Base-by-base conservation (phyloP, 139 green algal species). In the Nannochloris sp. region DNA sequence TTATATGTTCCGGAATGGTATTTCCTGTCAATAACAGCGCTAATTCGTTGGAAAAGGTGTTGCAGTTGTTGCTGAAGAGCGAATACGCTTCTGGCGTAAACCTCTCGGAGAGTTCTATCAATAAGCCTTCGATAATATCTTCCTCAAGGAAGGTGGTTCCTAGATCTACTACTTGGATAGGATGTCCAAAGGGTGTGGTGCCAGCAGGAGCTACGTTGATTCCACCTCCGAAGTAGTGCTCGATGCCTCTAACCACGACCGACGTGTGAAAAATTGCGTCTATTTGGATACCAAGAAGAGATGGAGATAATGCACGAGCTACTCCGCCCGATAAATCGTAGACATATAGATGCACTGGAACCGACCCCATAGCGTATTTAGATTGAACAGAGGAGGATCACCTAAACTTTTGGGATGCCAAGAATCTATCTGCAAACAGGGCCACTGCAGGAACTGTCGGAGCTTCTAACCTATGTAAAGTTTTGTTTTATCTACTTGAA, bases 271-370 rank as follows among this genome's bases (percentile, higher is more conserved):
- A 92, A 7, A 92, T 64, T 12, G 65, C 85, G 3, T 88, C 80
- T 9, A 92, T 79, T 77, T 87, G 63, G 3, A 67, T 77, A 2
- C 88, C 88, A 12, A 96, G 67, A 10, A 96, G 55, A 61, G 79
- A 64, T 9, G 64, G 64, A 0, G 73, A 85, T 2, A 95, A 42
- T 4, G 64, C 15, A 1, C 61, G 44, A 3, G 89, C 89, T 35
- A 96, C 58, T 3, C 89, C 89, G 2, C 77, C 38, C 13, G 65
- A 84, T 0, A 96, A 58, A 59, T 96, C 89, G 47, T 96, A 96
- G 0, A 95, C 74, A 24, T 89, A 77, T 2, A 96, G 68, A 36
- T 85, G 70, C 1, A n/a, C n/a, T n/a, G n/a, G n/a, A n/a, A n/a
- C n/a, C n/a, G n/a, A n/a, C n/a, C n/a, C n/a, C n/a, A n/a, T n/a